phyloP scores from a whole-genome alignment of 2,329 filamentous ascomycete genomes.

The Clarireedia paspali region DNA sequence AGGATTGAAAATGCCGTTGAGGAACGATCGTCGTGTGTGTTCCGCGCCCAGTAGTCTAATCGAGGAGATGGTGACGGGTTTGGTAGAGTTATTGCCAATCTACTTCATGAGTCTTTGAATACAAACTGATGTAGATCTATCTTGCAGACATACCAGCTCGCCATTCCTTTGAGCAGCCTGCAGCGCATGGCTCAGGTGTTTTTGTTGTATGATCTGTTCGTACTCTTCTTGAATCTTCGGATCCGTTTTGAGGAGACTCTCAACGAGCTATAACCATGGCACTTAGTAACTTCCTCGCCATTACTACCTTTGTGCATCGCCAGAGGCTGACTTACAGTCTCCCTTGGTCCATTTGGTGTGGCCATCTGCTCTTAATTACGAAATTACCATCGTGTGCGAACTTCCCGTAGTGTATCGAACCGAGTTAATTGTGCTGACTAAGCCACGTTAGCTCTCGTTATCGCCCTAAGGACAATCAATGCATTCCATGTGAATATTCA shows the following conservation, averaged over 20 bases:
- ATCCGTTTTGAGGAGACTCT: conserved; percentile 38
- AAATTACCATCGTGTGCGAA: background rate
- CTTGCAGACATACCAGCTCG: conserved; percentile 48
- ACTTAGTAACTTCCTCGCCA: conserved; percentile 34
- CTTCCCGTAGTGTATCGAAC: background rate
- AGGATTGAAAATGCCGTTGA: conserved; percentile 73
- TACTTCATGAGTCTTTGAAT: conserved; percentile 28
- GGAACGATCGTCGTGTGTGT: conserved; percentile 76
- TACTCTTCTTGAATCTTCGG: conserved; percentile 47
- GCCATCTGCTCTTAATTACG: background rate
- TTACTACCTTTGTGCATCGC: conserved; percentile 19
- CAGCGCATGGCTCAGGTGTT: conserved; percentile 21
- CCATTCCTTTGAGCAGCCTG: conserved; percentile 43
- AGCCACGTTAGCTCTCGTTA: background rate
- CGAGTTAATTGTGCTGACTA: background rate
- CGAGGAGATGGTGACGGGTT: conserved; percentile 81
- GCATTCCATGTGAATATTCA: conserved; percentile 4
- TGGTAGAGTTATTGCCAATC: conserved; percentile 75
- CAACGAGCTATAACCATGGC: conserved; percentile 3
- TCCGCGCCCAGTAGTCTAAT: conserved; percentile 75
- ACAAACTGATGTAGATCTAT: background rate
- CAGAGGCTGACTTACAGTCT: conserved; percentile 1
- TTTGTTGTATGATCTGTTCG: conserved; percentile 48
- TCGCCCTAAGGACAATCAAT: background rate
- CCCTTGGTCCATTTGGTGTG: conserved; percentile 4